A percentile compares a stretch with the other conserved stretches of the same genome.
phyloP scores from a whole-genome alignment of 2,329 filamentous ascomycete genomes.

The Atkinsonella texensis region DNA sequence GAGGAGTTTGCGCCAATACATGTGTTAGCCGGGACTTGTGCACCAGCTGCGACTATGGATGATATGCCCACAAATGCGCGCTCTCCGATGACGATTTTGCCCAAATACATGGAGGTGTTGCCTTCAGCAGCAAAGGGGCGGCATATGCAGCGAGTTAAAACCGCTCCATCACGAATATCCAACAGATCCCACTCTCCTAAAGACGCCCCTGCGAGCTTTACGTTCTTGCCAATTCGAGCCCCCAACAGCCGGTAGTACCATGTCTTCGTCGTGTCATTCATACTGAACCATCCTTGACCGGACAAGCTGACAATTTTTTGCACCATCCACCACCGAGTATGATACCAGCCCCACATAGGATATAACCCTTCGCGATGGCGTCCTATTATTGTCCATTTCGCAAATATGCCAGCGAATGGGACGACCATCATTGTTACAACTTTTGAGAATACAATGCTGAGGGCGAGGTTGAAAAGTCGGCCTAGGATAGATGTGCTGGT shows the following conservation, averaged over 20 bases:
- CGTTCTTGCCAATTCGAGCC: slow-evolving; percentile 38
- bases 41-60: slow-evolving; percentile 38
- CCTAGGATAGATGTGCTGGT: slow-evolving; percentile 29
- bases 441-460: slow-evolving; percentile 31
- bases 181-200: slow-evolving; percentile 46
- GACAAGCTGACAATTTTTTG: slow-evolving; percentile 39
- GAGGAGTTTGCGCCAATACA: slow-evolving; percentile 46
- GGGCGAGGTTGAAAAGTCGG: slow-evolving; percentile 34
- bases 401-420: slow-evolving; percentile 34
- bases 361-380: slow-evolving; percentile 39
- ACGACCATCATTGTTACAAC: slow-evolving; percentile 25
- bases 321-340: slow-evolving; percentile 46
- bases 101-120: slow-evolving; percentile 47
- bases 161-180: slow-evolving; percentile 37
- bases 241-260: slow-evolving; percentile 41
- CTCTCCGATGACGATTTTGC: slow-evolving; percentile 34
- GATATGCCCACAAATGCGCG: slow-evolving; percentile 34
- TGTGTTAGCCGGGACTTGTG: slow-evolving; percentile 32
- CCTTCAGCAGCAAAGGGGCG: slow-evolving; percentile 42
- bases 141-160: slow-evolving; percentile 33
- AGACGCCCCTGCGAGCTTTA: slow-evolving; percentile 30
- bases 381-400: slow-evolving; percentile 45
- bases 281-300: slow-evolving; percentile 33
- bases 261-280: slow-evolving; percentile 25
- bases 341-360: slow-evolving; percentile 48